Evolutionary conservation across 176 grass and related monocot species (phyloP), one percentile per base, ranked within the genome.

Genomic region (Oryza longistaminata): DNA sequence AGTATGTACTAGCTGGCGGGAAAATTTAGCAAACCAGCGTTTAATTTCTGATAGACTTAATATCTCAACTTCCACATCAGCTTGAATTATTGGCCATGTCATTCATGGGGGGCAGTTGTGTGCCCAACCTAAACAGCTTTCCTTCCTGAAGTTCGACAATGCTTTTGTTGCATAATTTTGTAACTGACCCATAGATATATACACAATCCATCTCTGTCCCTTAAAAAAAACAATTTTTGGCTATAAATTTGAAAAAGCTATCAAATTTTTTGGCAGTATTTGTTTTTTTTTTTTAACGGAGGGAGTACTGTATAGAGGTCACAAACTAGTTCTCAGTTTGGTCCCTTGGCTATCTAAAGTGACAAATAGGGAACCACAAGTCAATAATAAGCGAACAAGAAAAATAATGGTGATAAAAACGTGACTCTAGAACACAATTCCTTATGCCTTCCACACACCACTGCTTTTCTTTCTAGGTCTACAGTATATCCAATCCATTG

Each of bases 341-440:
- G 8, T 37, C 53, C 72, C 49, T 40, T 25, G 60, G 16, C 12
- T 35, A 48, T 11, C 7, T 24, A 31, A 26, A 66, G 11, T 25
- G 26, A 49, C 19, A 83, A 66, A 83, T 19, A 16, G 39, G 5
- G 29, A 50, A 34, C 3, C 26, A 71, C 40, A 49, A 79, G 75
- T 73, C 39, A 39, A 45, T 21, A 78, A 73, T 21, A 78, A 65
- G 35, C 68, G 73, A 26, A 65, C 0, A 72, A 49, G 12, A 71
- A 78, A 84, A 67, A 29, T 17, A 68, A 81, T 37, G 22, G 19
- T 8, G 24, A 58, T n/a, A 62, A 17, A 31, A 71, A 43, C 61
- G 80, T 58, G 79, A 53, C 7, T 75, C 42, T 66, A 25, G 81
- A 74, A 17, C 26, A 68, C 34, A 84, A 68, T 55, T 21, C 73